Evolutionary conservation across 164 flowering plant genomes (phyloP), one percentile per base, ranked within the genome.

Genomic region (Chimonanthus salicifolius): DNA sequence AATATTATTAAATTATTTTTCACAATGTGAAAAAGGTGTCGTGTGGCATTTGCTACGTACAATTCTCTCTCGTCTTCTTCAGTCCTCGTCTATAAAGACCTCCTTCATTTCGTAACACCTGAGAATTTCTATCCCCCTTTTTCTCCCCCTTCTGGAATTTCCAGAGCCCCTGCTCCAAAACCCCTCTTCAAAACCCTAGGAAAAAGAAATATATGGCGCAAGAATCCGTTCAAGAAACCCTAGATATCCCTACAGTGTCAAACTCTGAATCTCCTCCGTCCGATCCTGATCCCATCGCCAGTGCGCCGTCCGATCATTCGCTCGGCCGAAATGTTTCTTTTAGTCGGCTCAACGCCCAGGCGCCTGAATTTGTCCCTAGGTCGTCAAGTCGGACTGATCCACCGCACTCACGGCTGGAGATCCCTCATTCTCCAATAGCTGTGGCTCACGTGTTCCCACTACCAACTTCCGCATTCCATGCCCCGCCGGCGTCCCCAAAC

Each of bases 281-380:
- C 15, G 71, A 70, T 43, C 69, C 74, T 11, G 18, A 69, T 2
- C 45, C 71, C 51, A 18, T 33, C 33, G 33, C 49, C 65, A 71
- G n/a, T 6, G 48, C 13, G 45, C 67, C 81, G 8, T 77, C 85
- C 16, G 87, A 86, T 81, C 84, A 84, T 2, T 76, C 84, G 3
- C 81, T 84, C 9, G 80, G 83, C 5, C 78, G 88, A 16, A 86
- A 74, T 80, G 64, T 66, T 0, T 89, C 97, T 3, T 79, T 81
- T 64, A 88, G 90, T 68, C 82, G 86, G 8, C 90, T 91, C 73
- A 93, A 89, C 81, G 98, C 97, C 3, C 78, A 78, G 72, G 94
- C 97, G 7, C 92, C 98, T 0, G 97, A 90, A 82, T 94, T 91
- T 79, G 90, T 91, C 46, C 97, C 83, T 2, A 82, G 81, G 67